Evolutionary conservation across 257 asterid species (phyloP), one percentile per base, ranked within the genome.

Genomic region (Plectranthus barbatus): DNA sequence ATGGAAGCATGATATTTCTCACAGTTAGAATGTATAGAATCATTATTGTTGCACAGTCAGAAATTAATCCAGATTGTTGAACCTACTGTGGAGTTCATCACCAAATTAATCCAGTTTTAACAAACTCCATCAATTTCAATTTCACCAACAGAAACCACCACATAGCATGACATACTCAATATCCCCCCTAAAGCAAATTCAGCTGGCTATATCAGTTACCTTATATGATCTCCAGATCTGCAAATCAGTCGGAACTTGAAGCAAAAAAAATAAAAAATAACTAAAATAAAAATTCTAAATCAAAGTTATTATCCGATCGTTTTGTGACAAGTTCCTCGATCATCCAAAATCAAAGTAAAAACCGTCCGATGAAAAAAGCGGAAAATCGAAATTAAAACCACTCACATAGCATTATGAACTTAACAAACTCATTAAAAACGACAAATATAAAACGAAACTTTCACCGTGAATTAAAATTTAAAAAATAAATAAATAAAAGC

Each of bases 281-380:
- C n/a, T n/a, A n/a, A n/a, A n/a, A n/a, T n/a, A n/a, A 60, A 62
- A 6, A 20, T 24, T 50, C 49, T 36, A 41, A 48, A 50, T 60
- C 55, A 72, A 59, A 41, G 14, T 40, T 21, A 31, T 21, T 21
- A 44, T 50, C 54, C 60, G 75, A 76, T 45, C 51, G 39, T 52
- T 36, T 34, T 6, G 36, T 8, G 44, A 59, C 44, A 69, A 24
- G 23, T 20, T 21, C 31, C 41, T 15, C 50, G 19, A 54, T 11
- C 62, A 69, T 36, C 67, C 46, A 12, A 10, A 23, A 39, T 15
- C 6, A 12, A 37, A 48, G 18, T 44, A 68, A 45, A 20, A 34
- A 14, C 24, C 72, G 44, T 23, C 1, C 3, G 5, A 31, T 26
- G 6, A 31, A 31, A 2, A 31, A 31, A 6, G 5, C 0, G 46